A percentile compares a stretch with the other conserved stretches of the same genome.
Evolutionary conservation across 371 early-diverging fungal genomes (phyloP).

Genomic region (Gilbertella persicaria): DNA sequence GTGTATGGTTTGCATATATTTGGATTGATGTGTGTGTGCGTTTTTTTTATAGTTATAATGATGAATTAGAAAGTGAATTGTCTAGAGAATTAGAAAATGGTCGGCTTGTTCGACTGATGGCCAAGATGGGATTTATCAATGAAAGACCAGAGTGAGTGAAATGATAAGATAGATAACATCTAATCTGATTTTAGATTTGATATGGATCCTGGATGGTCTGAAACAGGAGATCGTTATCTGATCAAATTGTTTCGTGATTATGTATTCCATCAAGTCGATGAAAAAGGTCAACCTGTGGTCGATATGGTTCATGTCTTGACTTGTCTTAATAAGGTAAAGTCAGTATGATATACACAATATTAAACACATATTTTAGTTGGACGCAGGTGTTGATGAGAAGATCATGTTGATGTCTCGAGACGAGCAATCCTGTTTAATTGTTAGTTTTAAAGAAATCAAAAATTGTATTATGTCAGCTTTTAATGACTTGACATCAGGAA

Average conservation of each 20-base stretch:
- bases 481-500: slow-evolving; percentile 59
- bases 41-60: slow-evolving; percentile 58
- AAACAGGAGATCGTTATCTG: slow-evolving; percentile 96
- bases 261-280: slow-evolving; percentile 96
- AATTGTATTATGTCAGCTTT: slow-evolving; percentile 80
- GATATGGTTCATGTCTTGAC: slow-evolving; percentile 93
- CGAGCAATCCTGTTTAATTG: slow-evolving; percentile 89
- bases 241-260: slow-evolving; percentile 96
- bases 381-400: slow-evolving; percentile 86
- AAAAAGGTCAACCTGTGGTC: slow-evolving; percentile 79
- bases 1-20: not conserved
- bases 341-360: not conserved
- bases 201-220: slow-evolving; percentile 93
- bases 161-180: not conserved
- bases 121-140: slow-evolving; percentile 93
- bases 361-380: slow-evolving; percentile 58
- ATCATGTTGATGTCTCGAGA: slow-evolving; percentile 91
- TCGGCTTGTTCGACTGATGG: slow-evolving; percentile 80
- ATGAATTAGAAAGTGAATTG: slow-evolving; percentile 79
- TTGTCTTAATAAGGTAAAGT: slow-evolving; percentile 88
- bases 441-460: slow-evolving; percentile 86
- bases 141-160: slow-evolving; percentile 87
- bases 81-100: slow-evolving; percentile 88
- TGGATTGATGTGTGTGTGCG: too few species aligned
- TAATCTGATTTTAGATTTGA: slow-evolving; percentile 59